Conservation (phyloP, 257 asterid genomes). For the Solanum arcanum region DNA sequence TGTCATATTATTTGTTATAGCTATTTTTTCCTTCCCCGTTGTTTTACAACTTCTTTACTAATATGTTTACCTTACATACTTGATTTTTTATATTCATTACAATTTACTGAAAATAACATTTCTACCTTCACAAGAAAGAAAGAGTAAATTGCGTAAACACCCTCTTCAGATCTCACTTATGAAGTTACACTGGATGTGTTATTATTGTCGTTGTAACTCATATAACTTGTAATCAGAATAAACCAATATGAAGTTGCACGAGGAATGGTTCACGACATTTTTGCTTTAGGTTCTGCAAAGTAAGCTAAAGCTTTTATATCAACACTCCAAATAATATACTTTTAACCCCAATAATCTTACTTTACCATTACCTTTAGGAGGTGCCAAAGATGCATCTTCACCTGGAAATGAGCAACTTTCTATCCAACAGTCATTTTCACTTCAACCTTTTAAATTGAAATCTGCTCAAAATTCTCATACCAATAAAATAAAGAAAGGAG, state of each 20-base stretch:
- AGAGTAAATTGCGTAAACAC: too few relatives aligned
- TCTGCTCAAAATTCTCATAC: constrained; percentile 20
- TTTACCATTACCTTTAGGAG: background rate
- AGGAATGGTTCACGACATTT: background rate
- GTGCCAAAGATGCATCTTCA: constrained; percentile 11
- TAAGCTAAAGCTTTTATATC: background rate
- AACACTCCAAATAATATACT: background rate
- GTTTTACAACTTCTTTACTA: too few relatives aligned
- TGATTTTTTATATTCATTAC: too few relatives aligned
- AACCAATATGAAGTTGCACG: background rate
- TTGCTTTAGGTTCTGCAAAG: background rate
- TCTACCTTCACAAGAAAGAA: too few relatives aligned
- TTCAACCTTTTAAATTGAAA: background rate
- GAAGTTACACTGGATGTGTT: background rate
- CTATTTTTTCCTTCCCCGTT: too few relatives aligned
- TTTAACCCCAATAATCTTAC: background rate
- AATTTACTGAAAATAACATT: too few relatives aligned
- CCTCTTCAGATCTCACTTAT: too few relatives aligned
- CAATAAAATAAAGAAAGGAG: background rate
- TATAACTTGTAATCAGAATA: background rate
- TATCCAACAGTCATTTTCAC: constrained; percentile 2
- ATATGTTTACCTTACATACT: too few relatives aligned
- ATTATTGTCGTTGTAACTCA: background rate
- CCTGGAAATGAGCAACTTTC: constrained; percentile 5
- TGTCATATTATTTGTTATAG: too few relatives aligned